phyloP scores from a whole-genome alignment of 2,329 filamentous ascomycete species.

The Sporothrix curviconia region DNA sequence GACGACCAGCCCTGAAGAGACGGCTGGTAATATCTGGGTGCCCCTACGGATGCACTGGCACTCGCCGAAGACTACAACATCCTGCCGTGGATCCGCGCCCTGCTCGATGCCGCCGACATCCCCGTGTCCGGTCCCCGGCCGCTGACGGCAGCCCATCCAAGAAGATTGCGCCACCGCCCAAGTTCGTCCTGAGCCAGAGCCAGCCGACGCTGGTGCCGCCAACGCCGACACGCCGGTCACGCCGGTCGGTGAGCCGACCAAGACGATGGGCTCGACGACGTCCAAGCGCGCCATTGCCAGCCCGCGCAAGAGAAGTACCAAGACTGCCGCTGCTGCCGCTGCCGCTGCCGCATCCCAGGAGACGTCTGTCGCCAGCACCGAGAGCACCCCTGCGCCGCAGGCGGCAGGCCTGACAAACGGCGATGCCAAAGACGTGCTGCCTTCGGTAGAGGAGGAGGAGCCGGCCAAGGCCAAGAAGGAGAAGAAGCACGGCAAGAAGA shows the following conservation, averaged over 20 bases:
- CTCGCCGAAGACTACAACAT: slow-evolving; percentile 86
- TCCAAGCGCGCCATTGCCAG: slow-evolving; percentile 39
- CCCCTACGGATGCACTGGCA: slow-evolving; percentile 72
- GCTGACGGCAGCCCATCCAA: slow-evolving; percentile 55
- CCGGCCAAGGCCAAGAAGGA: slow-evolving; percentile 8
- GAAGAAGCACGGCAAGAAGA: slow-evolving; percentile 14
- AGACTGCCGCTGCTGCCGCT: slow-evolving; percentile 26
- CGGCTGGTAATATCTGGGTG: slow-evolving; percentile 96
- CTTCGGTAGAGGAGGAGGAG: slow-evolving; percentile 50
- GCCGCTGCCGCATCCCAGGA: slow-evolving; percentile 21
- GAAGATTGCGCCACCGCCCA: slow-evolving; percentile 74
- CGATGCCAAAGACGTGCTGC: slow-evolving; percentile 41
- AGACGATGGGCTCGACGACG: slow-evolving; percentile 35
- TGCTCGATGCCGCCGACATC: slow-evolving; percentile 83
- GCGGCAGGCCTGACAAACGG: slow-evolving; percentile 26
- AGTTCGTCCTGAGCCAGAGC: slow-evolving; percentile 44
- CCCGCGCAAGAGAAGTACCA: slow-evolving; percentile 48
- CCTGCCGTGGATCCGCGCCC: slow-evolving; percentile 79
- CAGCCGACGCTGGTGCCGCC: slow-evolving; percentile 42
- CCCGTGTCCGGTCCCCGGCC: slow-evolving; percentile 41
- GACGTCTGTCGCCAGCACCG: slow-evolving; percentile 27
- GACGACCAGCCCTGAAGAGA: slow-evolving; percentile 82
- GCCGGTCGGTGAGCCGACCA: slow-evolving; percentile 55
- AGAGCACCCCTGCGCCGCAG: slow-evolving; percentile 21
- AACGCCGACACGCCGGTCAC: slow-evolving; percentile 43